Evolutionary conservation across 805 yeast species (phyloP).

Genomic region (Suhomyces prunicola): DNA sequence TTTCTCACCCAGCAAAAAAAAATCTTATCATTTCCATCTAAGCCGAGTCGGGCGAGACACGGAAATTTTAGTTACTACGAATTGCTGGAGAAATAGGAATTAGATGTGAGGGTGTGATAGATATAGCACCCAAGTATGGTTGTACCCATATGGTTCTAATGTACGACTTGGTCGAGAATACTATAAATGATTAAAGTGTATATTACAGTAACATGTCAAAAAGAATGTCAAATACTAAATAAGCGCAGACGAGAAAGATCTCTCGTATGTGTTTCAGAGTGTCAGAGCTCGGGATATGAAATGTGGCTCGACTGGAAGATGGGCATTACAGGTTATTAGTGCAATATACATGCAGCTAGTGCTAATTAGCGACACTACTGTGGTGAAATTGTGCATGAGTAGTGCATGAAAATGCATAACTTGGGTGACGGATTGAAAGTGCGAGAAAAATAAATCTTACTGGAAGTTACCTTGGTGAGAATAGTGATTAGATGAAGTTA

Average conservation of each 20-base stretch:
- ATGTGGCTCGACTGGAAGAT: neutral
- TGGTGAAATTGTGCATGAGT: neutral
- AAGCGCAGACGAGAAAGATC: neutral
- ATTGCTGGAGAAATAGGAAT: neutral
- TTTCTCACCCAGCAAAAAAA: neutral
- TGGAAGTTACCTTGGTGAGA: neutral
- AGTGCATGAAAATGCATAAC: neutral
- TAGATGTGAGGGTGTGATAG: neutral
- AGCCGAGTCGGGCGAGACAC: constrained; percentile 3
- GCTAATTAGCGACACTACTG: neutral
- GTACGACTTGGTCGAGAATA: neutral
- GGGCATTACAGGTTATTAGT: neutral
- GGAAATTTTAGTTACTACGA: neutral
- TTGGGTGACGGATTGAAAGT: neutral
- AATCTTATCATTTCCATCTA: constrained; percentile 5
- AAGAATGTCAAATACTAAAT: no score
- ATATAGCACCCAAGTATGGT: neutral
- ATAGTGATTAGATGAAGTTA: neutral
- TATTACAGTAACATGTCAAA: neutral
- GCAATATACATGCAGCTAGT: neutral
- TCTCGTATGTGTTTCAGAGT: neutral
- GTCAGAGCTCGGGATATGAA: no score
- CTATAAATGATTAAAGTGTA: neutral
- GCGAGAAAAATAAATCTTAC: neutral
- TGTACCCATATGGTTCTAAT: neutral